Base-by-base conservation (phyloP, 1,139 yeast genomes). In the Kazachstania sp. region DNA sequence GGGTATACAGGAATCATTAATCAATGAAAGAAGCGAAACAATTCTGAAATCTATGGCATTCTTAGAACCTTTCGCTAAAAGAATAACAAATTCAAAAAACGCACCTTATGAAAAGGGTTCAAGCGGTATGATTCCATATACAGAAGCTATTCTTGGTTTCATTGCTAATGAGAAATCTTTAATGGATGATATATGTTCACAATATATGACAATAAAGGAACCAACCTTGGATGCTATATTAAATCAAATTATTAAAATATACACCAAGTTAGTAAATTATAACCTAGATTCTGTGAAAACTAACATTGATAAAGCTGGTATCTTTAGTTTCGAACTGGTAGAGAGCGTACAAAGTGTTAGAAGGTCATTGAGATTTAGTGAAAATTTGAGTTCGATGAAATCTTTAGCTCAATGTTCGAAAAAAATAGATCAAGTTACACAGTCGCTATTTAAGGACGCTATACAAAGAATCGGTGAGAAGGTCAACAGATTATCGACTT, bases 81-180 rank as follows among this genome's bases (percentile, higher is more conserved):
- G 74, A 13, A 64, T 63, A 18, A 66, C 68, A 39, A 66, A 64
- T 38, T 60, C 75, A 28, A 66, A 69, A 37, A 66, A 60, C 63
- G 74, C 57, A 64, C 83, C 73, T 1, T 73, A 81, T 59, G 86
- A 82, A 55, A 77, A 73, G 57, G 85, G 85, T 2, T 70, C 77
- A 42, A 79, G 77, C 58, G 84, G 86, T 5, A 74, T 85, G 40
- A 69, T 69, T 34, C 65, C 67, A 39, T 84, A 79, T 59, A 73
- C 78, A 8, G 75, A 72, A 34, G 81, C 81, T 2, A 59, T 82
- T 12, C 61, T 72, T 36, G 72, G 73, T 7, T 71, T 74, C 42
- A 63, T 82, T 41, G 69, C 71, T n/a, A 72, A 72, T 34, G 83
- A 79, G 52, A 58, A 66, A 41, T 70, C 71, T 5, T 60, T 78